A percentile compares a stretch with the other conserved stretches of the same genome.
Conservation (phyloP, 306 rosid genomes). For the Glycine soja region DNA sequence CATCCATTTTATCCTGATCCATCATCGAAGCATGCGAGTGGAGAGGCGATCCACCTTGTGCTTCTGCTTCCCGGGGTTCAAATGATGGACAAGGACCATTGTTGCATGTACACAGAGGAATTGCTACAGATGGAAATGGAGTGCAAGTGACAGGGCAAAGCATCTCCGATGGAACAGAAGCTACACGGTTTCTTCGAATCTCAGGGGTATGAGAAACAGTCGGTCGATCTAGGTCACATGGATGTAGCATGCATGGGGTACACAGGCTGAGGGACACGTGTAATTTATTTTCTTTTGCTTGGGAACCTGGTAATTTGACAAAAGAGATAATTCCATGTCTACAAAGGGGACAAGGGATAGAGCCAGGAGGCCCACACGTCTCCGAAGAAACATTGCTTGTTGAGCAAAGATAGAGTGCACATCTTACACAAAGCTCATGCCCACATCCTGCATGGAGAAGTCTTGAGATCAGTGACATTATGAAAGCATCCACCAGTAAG, state of each 20-base stretch:
- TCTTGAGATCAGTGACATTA: constrained; percentile 26
- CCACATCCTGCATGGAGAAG: constrained; percentile 74
- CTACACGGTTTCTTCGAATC: constrained; percentile 78
- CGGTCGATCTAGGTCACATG: constrained; percentile 55
- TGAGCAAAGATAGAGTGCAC: constrained; percentile 95
- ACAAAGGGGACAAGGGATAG: constrained; percentile 93
- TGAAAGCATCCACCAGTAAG: constrained; percentile 3
- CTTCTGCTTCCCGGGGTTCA: constrained; percentile 69
- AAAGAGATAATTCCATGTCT: constrained; percentile 84
- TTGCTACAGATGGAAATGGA: constrained; percentile 88
- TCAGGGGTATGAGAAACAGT: constrained; percentile 71
- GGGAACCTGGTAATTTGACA: constrained; percentile 75
- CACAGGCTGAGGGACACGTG: constrained; percentile 77
- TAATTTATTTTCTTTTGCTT: constrained; percentile 67
- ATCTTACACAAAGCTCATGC: constrained; percentile 90
- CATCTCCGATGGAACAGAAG: constrained; percentile 85
- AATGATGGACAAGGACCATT: constrained; percentile 84
- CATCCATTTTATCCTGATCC: constrained; percentile 77
- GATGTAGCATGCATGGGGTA: constrained; percentile 88
- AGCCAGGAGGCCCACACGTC: constrained; percentile 70
- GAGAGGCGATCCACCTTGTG: constrained; percentile 62
- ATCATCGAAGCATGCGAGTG: constrained; percentile 56
- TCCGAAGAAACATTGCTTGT: constrained; percentile 74
- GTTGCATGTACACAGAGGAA: constrained; percentile 90
- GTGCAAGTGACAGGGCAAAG: constrained; percentile 93